phyloP scores from a whole-genome alignment of 148 eudicot genomes.

The Camellia lanceoleosa region DNA sequence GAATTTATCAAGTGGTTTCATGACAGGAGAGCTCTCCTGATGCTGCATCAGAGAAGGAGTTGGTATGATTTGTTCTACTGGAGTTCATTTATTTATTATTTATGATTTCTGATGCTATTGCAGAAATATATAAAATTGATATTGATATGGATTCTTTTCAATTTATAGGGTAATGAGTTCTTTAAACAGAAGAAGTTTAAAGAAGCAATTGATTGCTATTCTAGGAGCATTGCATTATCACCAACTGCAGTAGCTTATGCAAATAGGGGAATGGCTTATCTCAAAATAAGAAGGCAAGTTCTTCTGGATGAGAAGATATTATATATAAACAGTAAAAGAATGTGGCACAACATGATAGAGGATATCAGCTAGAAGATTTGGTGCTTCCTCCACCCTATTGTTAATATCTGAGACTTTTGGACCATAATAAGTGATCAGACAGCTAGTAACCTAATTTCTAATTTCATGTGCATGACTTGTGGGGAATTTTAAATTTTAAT shows the following conservation, averaged over 20 bases:
- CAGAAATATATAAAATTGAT: background rate
- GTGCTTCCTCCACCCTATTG: background rate
- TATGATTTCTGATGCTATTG: background rate
- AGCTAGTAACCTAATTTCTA: background rate
- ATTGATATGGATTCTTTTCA: constrained; percentile 3
- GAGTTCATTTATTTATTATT: background rate
- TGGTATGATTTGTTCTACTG: constrained; percentile 37
- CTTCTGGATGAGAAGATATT: constrained; percentile 2
- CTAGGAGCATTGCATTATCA: constrained; percentile 85
- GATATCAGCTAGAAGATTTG: background rate
- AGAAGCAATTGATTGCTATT: constrained; percentile 95
- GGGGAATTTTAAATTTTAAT: background rate
- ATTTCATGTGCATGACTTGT: background rate
- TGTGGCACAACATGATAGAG: background rate
- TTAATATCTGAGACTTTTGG: background rate
- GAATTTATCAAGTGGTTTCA: constrained; percentile 43
- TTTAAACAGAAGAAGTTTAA: constrained; percentile 88
- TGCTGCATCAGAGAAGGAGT: constrained; percentile 91
- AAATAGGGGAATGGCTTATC: constrained; percentile 96
- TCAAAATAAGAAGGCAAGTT: constrained; percentile 72
- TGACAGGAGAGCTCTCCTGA: constrained; percentile 53
- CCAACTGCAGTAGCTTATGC: constrained; percentile 96
- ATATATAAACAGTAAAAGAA: background rate
- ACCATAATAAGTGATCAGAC: background rate
- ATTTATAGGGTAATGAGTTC: constrained; percentile 79